Evolutionary conservation across 805 yeast genomes (phyloP), one percentile per base, ranked within the genome.

Genomic region (Saccharomycopsis fibuligera): DNA sequence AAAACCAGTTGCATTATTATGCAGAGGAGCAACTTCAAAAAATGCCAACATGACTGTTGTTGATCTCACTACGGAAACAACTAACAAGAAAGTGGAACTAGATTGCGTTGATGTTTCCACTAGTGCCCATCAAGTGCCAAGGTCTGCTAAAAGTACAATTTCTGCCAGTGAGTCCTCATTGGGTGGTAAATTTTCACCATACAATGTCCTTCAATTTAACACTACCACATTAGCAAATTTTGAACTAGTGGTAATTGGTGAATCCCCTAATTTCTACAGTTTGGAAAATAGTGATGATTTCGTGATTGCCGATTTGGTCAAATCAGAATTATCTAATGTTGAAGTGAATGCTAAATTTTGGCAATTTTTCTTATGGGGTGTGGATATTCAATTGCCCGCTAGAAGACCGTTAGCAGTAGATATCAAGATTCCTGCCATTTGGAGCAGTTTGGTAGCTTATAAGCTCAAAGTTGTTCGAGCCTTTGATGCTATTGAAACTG

Each of bases 381-480:
- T 57, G 2, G 41, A 47, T 4, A 44, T 73, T 1, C 59, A 74
- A 0, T 54, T 76, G 5, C 77, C 78, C 0, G 61, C 66, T 1
- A 66, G 65, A 40, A 62, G 73, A 22, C 72, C 79, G 5, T 62
- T 79, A 3, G 61, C 72, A 4, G 66, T 70, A 2, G 75, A 72
- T 53, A 59, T 83, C 24, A 62, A 72, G n/a, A 64, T 79, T 23
- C 74, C 76, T 2, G 73, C 78, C 3, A 76, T 80, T 0, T 76
- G 81, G 78, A 76, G 81, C 45, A 78, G 86, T 59, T 56, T 83
- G 4, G 60, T 84, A 21, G 77, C 82, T 0, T 84, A 78, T 58
- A 67, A 62, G 30, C 53, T 76, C 8, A 54, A 52, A 10, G 45
- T 69, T 6, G 47, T 44, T 19, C 46, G 45, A 21, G 2, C 21